Conservation (phyloP, 2,329 filamentous ascomycete species). For the Trichoderma aggressivum region DNA sequence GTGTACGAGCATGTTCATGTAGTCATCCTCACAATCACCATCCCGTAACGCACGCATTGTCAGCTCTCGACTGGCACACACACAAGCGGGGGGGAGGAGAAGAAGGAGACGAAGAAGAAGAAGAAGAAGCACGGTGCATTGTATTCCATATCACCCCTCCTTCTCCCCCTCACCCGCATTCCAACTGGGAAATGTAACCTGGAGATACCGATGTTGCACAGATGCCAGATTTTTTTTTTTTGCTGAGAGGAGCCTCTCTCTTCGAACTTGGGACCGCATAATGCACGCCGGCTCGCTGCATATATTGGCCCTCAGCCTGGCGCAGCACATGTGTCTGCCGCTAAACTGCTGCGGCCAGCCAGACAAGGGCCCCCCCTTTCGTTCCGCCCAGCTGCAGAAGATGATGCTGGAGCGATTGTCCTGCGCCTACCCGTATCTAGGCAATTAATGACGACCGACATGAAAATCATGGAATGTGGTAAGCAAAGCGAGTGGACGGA, state of each 20-base stretch:
- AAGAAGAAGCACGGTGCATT: not conserved
- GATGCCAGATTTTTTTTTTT: not conserved
- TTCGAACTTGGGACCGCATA: not conserved
- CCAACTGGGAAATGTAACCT: not conserved
- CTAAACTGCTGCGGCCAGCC: not conserved
- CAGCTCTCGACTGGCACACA: not conserved
- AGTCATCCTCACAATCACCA: not conserved
- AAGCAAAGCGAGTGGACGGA: not conserved
- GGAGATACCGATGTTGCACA: not conserved
- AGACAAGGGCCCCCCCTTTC: not conserved
- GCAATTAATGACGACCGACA: not conserved
- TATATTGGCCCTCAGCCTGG: not conserved
- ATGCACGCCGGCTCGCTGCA: conserved; percentile 5
- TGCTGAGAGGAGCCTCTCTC: not conserved
- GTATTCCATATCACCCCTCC: not conserved
- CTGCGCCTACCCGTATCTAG: conserved; percentile 1
- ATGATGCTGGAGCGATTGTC: not conserved
- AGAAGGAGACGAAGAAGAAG: too few relatives aligned
- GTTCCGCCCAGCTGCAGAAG: not conserved
- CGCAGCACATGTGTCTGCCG: not conserved
- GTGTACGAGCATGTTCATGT: not conserved
- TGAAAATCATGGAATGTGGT: not conserved
- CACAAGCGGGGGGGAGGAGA: not conserved
- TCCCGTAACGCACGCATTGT: not conserved
- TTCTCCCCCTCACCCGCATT: not conserved